phyloP scores from a whole-genome alignment of 345 rosid species.

The Salix arbutifolia region DNA sequence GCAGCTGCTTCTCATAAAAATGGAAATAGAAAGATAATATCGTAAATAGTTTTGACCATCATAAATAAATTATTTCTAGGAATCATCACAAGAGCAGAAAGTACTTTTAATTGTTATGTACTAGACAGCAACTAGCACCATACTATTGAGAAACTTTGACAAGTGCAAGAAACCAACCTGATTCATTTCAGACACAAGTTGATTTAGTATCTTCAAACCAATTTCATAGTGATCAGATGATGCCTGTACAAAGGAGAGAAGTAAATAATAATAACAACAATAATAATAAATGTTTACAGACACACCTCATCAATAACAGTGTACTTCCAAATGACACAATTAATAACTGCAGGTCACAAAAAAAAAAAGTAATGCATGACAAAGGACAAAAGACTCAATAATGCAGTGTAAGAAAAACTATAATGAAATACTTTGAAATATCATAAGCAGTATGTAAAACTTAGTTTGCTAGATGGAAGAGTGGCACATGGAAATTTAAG shows the following conservation, averaged over 20 bases:
- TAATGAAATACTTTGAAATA: not conserved
- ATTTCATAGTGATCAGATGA: slow-evolving; percentile 79
- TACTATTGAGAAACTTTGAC: not conserved
- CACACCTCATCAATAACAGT: not conserved
- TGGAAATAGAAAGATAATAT: not conserved
- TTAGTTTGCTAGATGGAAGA: not conserved
- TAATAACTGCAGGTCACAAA: not conserved
- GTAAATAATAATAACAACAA: not conserved
- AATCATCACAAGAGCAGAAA: not conserved
- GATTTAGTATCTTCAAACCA: slow-evolving; percentile 94
- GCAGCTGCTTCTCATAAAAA: not conserved
- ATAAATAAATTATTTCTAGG: not conserved
- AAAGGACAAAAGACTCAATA: not conserved
- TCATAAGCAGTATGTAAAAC: not conserved
- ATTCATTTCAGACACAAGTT: slow-evolving; percentile 97
- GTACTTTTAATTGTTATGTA: not conserved
- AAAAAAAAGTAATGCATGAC: not conserved
- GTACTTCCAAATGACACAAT: not conserved
- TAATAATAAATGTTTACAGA: not conserved
- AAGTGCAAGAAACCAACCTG: slow-evolving; percentile 47
- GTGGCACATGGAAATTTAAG: not conserved
- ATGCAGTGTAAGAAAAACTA: not conserved
- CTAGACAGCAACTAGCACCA: not conserved
- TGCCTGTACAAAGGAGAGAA: slow-evolving; percentile 47
- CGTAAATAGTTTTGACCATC: not conserved